These are phyloP conservation scores for Debaryomycetaceae sp. DNA, from an alignment of 1,139 yeast species.

Conservation along the genomic window DNA sequence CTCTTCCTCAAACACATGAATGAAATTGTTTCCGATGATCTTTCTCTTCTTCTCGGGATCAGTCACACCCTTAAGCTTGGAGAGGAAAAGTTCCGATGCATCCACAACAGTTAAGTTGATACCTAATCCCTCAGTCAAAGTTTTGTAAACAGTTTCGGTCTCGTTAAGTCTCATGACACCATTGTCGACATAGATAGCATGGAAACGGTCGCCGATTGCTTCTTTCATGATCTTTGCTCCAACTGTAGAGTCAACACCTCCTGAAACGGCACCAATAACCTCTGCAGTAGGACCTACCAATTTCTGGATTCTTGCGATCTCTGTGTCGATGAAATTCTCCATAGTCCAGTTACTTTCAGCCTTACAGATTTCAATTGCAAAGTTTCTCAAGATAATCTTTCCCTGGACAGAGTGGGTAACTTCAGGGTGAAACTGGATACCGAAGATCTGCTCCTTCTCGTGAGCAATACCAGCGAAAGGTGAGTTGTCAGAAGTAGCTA, in stretches of 20 bases:
- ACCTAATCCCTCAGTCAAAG: constrained; percentile 88
- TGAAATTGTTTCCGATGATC: constrained; percentile 96
- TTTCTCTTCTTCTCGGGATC: constrained; percentile 99
- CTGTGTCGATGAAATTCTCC: constrained; percentile 96
- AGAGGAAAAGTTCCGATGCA: constrained; percentile 86
- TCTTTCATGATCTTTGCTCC: constrained; percentile 98
- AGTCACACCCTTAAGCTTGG: constrained; percentile 85
- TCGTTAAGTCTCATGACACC: constrained; percentile 97
- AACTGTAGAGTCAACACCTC: constrained; percentile 99
- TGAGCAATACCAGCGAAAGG: constrained; percentile 94
- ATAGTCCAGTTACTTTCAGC: constrained; percentile 93
- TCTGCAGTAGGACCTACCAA: constrained; percentile 97
- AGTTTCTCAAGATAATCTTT: constrained; percentile 79
- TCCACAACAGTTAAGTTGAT: constrained; percentile 93
- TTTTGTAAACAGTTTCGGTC: constrained; percentile 81
- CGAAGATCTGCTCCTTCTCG: constrained; percentile 70
- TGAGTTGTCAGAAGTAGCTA: constrained; percentile 90
- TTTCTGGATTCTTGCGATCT: constrained; percentile 83
- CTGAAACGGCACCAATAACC: constrained; percentile 99
- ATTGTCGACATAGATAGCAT: constrained; percentile 95
- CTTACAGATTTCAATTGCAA: constrained; percentile 86
- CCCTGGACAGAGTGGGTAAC: constrained; percentile 96
- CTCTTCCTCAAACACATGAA: constrained; percentile 94
- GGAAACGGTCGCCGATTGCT: constrained; percentile 98
- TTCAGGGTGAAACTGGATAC: constrained; percentile 99